Percentiles rank a stretch among this genome's conserved stretches.
phyloP scores from a whole-genome alignment of 169 alveolate species.

The Eimeria falciformis region DNA sequence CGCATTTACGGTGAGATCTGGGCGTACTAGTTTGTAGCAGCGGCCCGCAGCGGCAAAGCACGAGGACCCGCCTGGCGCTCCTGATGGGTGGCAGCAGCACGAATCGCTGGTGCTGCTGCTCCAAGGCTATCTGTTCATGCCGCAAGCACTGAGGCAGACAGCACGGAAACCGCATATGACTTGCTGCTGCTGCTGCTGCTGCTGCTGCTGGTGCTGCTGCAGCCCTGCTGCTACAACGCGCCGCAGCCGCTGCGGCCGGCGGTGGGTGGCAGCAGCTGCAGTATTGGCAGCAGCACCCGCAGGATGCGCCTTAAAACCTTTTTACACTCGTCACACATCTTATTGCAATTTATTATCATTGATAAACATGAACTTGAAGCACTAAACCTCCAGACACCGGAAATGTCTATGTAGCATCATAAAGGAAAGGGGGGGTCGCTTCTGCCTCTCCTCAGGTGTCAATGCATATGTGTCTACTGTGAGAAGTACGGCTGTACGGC shows the following conservation, averaged over 20 bases:
- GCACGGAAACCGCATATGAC: constrained; percentile 65
- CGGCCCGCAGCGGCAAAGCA: not conserved
- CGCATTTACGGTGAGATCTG: too few relatives aligned
- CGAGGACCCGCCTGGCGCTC: constrained; percentile 70
- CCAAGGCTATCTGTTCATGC: constrained; percentile 68
- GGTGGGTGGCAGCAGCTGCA: constrained; percentile 75
- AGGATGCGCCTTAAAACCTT: not conserved
- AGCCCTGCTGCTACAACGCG: constrained; percentile 72
- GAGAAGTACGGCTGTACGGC: too few relatives aligned
- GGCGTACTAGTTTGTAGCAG: too few relatives aligned
- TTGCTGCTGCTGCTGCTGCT: constrained; percentile 60
- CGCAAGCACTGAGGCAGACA: constrained; percentile 68
- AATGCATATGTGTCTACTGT: too few relatives aligned
- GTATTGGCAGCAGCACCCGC: constrained; percentile 18
- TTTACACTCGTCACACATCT: not conserved
- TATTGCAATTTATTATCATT: not conserved
- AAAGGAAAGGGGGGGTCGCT: too few relatives aligned
- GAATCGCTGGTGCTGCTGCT: constrained; percentile 69
- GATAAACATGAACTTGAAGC: not conserved
- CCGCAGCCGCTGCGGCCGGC: constrained; percentile 71
- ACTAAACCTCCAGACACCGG: constrained; percentile 1
- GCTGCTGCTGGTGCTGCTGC: constrained; percentile 57
- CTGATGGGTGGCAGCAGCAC: constrained; percentile 71
- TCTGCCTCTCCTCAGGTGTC: too few relatives aligned
- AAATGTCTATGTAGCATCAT: too few relatives aligned